Evolutionary conservation across 768 basidiomycete species (phyloP).

Genomic region (Artomyces pyxidatus): DNA sequence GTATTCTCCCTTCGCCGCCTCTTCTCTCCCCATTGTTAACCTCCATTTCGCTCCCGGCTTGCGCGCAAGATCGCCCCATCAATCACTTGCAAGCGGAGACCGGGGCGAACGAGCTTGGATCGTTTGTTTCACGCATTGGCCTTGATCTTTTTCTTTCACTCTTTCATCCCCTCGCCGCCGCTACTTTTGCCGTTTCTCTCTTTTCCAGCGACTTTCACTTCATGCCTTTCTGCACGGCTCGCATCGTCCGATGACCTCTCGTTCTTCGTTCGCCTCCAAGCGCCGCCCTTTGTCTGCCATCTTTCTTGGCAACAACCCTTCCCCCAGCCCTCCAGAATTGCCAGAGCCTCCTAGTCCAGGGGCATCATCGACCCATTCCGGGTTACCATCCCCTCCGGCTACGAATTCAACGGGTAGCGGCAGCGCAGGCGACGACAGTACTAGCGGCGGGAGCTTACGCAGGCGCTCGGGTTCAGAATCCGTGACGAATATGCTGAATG

Average conservation of each 20-base stretch:
- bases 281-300: conserved; percentile 56
- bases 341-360: conserved; percentile 66
- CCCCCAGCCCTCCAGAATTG: conserved; percentile 29
- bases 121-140: neutral
- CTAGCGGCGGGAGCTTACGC: conserved; percentile 32
- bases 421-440: conserved; percentile 18
- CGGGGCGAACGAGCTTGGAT: neutral
- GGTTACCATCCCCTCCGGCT: conserved; percentile 76
- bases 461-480: conserved; percentile 24
- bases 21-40: neutral
- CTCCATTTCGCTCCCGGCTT: neutral
- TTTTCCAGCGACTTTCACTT: neutral
- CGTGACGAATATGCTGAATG: conserved; percentile 32
- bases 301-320: conserved; percentile 40
- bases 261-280: conserved; percentile 34
- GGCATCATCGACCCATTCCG: conserved; percentile 45
- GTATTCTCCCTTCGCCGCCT: neutral
- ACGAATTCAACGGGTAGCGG: conserved; percentile 82
- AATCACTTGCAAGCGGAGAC: neutral
- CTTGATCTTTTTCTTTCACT: neutral
- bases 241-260: conserved; percentile 39
- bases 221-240: neutral
- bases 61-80: neutral
- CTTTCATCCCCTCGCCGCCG: neutral
- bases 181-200: neutral